Evolutionary conservation across 2,329 filamentous ascomycete species (phyloP).

Genomic region (Didymella pinodella): DNA sequence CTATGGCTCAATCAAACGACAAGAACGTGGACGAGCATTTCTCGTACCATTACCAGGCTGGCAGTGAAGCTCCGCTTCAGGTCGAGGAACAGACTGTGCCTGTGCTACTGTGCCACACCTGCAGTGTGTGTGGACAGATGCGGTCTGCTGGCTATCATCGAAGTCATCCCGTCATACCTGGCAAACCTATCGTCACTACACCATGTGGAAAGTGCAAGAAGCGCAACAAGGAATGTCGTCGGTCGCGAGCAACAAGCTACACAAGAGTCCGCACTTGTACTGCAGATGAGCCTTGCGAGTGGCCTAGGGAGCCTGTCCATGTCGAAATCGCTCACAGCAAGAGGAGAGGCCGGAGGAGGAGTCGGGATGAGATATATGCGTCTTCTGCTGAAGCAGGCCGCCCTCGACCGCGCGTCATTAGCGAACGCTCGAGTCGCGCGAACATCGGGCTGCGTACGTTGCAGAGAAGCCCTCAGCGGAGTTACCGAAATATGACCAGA

Average conservation of each 20-base stretch:
- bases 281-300: constrained; percentile 39
- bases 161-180: constrained; percentile 46
- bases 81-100: constrained; percentile 30
- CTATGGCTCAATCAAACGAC: constrained; percentile 24
- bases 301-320: constrained; percentile 31
- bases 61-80: constrained; percentile 21
- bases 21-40: constrained; percentile 29
- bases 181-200: constrained; percentile 33
- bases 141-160: constrained; percentile 48
- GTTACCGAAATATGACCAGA: constrained; percentile 19
- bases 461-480: constrained; percentile 28
- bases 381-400: constrained; percentile 29
- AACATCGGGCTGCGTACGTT: constrained; percentile 36
- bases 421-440: constrained; percentile 30
- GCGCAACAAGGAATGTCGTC: constrained; percentile 27
- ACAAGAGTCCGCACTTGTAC: constrained; percentile 33
- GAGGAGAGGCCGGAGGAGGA: constrained; percentile 34
- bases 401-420: constrained; percentile 26
- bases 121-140: constrained; percentile 44
- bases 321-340: constrained; percentile 30
- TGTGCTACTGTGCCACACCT: constrained; percentile 46
- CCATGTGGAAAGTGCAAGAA: constrained; percentile 46
- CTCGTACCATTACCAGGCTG: constrained; percentile 28
- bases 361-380: constrained; percentile 32
- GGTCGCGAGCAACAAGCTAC: constrained; percentile 26